These are phyloP conservation scores for Vigna angularis DNA, from an alignment of 306 rosid species.

Conservation along the genomic window DNA sequence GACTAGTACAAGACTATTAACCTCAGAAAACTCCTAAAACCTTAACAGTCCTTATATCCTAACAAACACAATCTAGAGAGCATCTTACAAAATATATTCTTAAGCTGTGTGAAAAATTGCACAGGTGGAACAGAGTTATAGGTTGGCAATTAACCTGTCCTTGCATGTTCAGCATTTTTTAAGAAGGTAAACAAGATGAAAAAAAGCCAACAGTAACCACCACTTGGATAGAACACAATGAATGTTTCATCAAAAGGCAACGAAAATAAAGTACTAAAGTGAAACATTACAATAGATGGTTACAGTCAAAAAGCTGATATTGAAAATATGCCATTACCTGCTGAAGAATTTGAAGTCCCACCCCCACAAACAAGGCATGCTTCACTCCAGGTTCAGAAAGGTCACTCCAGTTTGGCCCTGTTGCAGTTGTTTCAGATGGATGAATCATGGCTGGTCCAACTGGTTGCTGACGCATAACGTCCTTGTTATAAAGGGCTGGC, in stretches of 20 bases:
- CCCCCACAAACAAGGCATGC: constrained; percentile 80
- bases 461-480: constrained; percentile 66
- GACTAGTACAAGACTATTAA: constrained; percentile 13
- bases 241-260: constrained; percentile 32
- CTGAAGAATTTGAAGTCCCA: constrained; percentile 89
- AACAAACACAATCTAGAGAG: constrained; percentile 6
- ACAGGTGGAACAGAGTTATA: constrained; percentile 2
- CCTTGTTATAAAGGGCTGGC: constrained; percentile 75
- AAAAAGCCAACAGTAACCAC: constrained; percentile 1
- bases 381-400: constrained; percentile 91
- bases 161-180: constrained; percentile 28
- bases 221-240: not conserved
- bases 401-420: constrained; percentile 78
- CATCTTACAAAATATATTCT: not conserved
- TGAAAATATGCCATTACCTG: constrained; percentile 62
- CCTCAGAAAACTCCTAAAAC: constrained; percentile 3
- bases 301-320: not conserved
- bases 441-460: constrained; percentile 89
- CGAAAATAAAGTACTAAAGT: not conserved
- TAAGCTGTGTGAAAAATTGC: not conserved
- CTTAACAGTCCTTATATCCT: not conserved
- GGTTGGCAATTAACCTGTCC: not conserved
- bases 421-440: constrained; percentile 64
- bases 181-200: constrained; percentile 12
- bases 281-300: not conserved